A percentile compares a stretch with the other conserved stretches of the same genome.
Evolutionary conservation across 2,329 filamentous ascomycete genomes (phyloP).

Genomic region (Colletotrichum navitas): DNA sequence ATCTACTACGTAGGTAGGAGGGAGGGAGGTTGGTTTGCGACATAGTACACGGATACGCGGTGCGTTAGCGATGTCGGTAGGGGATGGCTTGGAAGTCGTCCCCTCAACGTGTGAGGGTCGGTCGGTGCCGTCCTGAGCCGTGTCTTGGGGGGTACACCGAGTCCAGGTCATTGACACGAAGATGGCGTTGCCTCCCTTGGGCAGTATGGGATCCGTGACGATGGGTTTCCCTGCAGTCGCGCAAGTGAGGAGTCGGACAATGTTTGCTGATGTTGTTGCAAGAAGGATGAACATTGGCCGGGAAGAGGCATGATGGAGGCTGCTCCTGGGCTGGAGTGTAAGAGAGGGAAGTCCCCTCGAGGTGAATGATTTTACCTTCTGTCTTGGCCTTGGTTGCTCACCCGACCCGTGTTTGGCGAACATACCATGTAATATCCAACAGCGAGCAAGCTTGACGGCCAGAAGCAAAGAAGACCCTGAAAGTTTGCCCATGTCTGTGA

Average conservation of each 20-base stretch:
- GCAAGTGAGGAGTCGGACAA: background rate
- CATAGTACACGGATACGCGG: no score
- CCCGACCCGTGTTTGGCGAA: background rate
- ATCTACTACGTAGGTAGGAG: background rate
- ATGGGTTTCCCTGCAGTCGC: background rate
- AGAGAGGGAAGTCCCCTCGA: conserved; percentile 8
- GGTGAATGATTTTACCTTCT: conserved; percentile 12
- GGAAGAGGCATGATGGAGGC: background rate
- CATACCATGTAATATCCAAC: background rate
- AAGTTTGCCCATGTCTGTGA: background rate
- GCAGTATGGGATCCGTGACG: background rate
- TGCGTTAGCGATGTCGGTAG: background rate
- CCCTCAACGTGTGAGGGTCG: conserved; percentile 20
- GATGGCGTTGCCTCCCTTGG: background rate
- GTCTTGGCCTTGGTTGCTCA: background rate
- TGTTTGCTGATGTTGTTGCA: background rate
- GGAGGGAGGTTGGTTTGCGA: no score
- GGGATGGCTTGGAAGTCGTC: conserved; percentile 18
- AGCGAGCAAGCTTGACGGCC: background rate
- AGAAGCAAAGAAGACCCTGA: background rate
- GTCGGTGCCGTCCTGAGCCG: background rate
- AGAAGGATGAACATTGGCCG: background rate
- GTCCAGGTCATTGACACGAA: background rate
- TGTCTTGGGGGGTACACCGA: background rate
- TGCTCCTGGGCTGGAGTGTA: background rate